phyloP scores from a whole-genome alignment of 129 eudicot genomes.

The Flaveria ramosissima region DNA sequence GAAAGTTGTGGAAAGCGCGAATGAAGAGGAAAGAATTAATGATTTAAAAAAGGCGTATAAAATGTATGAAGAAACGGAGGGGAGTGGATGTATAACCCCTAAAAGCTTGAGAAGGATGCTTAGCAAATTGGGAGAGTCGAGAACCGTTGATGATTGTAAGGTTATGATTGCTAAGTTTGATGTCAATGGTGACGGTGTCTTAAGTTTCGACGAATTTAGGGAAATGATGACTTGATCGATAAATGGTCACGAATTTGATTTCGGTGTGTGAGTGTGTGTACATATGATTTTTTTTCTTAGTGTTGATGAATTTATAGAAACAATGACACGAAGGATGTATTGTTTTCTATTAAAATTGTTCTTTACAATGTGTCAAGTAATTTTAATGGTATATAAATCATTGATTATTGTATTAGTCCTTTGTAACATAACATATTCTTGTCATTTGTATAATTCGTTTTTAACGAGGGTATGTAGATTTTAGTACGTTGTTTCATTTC shows the following conservation, averaged over 20 bases:
- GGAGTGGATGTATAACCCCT: conserved; percentile 54
- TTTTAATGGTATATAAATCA: neutral
- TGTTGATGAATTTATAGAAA: no score
- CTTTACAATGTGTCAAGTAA: neutral
- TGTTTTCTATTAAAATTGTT: neutral
- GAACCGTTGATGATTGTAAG: conserved; percentile 52
- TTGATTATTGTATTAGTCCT: neutral
- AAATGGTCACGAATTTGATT: neutral
- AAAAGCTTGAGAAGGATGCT: conserved; percentile 71
- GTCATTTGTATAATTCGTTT: neutral
- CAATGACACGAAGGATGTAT: no score
- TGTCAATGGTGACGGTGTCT: conserved; percentile 69
- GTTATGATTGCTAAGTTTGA: conserved; percentile 59
- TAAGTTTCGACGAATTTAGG: conserved; percentile 61
- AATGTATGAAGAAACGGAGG: conserved; percentile 59
- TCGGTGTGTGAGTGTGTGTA: no score
- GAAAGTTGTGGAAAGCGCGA: conserved; percentile 51
- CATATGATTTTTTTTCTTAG: no score
- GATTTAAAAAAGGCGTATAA: conserved; percentile 58
- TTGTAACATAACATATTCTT: neutral
- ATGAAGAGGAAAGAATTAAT: conserved; percentile 51
- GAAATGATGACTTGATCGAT: conserved; percentile 50
- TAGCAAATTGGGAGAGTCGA: conserved; percentile 54
- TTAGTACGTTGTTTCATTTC: neutral
- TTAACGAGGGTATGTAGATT: neutral